A percentile compares a stretch with the other conserved stretches of the same genome.
phyloP scores from a whole-genome alignment of 1,284 basidiomycete species.

The Boletus mariae region DNA sequence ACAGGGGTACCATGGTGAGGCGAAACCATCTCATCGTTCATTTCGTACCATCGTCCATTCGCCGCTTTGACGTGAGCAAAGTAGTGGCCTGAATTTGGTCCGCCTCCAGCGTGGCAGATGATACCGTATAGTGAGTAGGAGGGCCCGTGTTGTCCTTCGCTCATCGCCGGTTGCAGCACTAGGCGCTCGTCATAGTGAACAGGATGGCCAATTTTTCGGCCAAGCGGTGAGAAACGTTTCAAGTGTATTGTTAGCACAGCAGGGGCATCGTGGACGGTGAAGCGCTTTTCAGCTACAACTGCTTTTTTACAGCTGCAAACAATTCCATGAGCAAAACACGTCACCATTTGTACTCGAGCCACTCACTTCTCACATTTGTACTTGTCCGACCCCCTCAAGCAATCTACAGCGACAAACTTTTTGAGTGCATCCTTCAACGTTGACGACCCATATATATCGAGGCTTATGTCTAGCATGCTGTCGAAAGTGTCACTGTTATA shows the following conservation, averaged over 20 bases:
- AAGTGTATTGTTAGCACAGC: constrained; percentile 93
- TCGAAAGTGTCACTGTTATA: constrained; percentile 97
- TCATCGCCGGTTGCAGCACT: constrained; percentile 82
- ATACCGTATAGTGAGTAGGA: constrained; percentile 90
- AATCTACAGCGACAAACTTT: constrained; percentile 82
- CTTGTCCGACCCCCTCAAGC: constrained; percentile 87
- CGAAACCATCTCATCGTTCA: constrained; percentile 87
- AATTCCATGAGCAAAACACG: constrained; percentile 4
- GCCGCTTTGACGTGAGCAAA: constrained; percentile 81
- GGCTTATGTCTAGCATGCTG: constrained; percentile 87
- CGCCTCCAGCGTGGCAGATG: constrained; percentile 89
- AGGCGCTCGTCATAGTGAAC: constrained; percentile 80
- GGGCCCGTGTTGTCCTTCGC: constrained; percentile 70
- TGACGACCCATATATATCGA: constrained; percentile 74
- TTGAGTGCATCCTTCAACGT: constrained; percentile 75
- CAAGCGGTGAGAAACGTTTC: constrained; percentile 91
- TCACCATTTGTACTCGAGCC: neutral
- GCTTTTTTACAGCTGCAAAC: constrained; percentile 77
- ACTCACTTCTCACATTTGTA: constrained; percentile 97
- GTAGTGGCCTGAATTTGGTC: constrained; percentile 96
- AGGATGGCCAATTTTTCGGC: constrained; percentile 78
- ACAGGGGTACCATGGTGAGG: constrained; percentile 44
- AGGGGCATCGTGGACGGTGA: constrained; percentile 87
- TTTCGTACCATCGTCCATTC: constrained; percentile 80
- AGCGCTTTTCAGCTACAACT: constrained; percentile 84